These are phyloP conservation scores for Litchi chinensis DNA, from an alignment of 345 rosid species.

Conservation along the genomic window DNA sequence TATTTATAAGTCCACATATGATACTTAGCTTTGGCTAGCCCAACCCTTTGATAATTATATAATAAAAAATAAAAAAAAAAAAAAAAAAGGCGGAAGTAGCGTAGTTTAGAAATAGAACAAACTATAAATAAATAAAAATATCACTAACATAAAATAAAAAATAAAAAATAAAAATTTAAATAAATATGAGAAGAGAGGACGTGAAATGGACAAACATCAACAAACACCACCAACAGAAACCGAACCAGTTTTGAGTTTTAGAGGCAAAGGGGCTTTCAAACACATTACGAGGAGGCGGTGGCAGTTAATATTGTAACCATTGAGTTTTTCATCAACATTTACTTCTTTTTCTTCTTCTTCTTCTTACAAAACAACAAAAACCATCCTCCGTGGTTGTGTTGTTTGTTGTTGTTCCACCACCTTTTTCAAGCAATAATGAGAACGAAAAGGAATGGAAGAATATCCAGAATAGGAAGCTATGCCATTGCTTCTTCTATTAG, in stretches of 20 bases:
- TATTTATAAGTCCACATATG: no score
- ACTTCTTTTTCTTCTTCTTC: neutral
- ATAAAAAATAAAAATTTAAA: neutral
- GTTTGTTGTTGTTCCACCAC: neutral
- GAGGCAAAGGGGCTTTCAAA: neutral
- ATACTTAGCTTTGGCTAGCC: no score
- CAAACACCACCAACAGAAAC: neutral
- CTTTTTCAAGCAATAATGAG: conserved; percentile 22
- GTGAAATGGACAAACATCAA: neutral
- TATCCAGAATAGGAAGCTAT: conserved; percentile 82
- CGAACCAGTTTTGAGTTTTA: neutral
- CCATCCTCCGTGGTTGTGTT: neutral
- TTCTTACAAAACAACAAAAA: neutral
- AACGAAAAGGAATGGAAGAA: conserved; percentile 50
- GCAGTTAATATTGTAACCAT: neutral
- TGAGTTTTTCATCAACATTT: neutral
- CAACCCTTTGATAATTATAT: no score
- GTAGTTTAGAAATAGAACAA: no score
- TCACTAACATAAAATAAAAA: neutral
- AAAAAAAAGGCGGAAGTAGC: no score
- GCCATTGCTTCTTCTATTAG: conserved; percentile 80
- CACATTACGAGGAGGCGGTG: neutral
- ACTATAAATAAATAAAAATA: no score
- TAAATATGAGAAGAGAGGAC: neutral
- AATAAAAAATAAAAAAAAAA: no score